Evolutionary conservation across 305 asterid genomes (phyloP).

Genomic region (Fraxinus albicans): DNA sequence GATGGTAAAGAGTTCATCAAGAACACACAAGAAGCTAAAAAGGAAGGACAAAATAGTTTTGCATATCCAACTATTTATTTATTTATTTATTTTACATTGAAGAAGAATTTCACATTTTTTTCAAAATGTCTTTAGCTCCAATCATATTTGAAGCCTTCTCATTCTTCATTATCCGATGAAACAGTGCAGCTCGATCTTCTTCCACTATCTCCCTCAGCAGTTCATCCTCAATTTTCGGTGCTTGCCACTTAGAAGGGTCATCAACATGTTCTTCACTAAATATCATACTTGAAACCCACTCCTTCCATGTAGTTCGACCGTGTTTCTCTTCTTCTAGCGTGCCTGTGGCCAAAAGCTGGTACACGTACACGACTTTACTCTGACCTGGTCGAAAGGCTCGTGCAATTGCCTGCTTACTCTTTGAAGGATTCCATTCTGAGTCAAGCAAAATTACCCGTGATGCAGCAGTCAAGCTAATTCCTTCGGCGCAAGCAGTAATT

Average conservation of each 20-base stretch:
- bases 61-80: not conserved
- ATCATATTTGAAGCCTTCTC: conserved; percentile 92
- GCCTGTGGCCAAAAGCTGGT: conserved; percentile 82
- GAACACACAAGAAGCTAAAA: not conserved
- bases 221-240: conserved; percentile 89
- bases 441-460: conserved; percentile 86
- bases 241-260: conserved; percentile 98
- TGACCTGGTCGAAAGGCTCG: conserved; percentile 96
- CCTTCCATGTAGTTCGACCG: conserved; percentile 91
- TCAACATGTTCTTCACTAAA: conserved; percentile 86
- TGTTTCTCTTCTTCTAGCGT: conserved; percentile 91
- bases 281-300: conserved; percentile 98
- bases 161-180: conserved; percentile 87
- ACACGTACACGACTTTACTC: conserved; percentile 87
- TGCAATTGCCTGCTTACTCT: conserved; percentile 95
- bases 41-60: not conserved
- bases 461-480: conserved; percentile 95
- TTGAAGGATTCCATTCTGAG: conserved; percentile 97
- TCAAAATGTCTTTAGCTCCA: conserved; percentile 56
- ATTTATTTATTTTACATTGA: not conserved
- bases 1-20: not conserved
- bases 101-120: conserved; percentile 24
- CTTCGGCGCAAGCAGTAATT: conserved; percentile 93
- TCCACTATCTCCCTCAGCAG: conserved; percentile 89
- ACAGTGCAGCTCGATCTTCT: conserved; percentile 84